Base-by-base conservation (phyloP, 257 asterid genomes). In the Fraxinus cuspidata region DNA sequence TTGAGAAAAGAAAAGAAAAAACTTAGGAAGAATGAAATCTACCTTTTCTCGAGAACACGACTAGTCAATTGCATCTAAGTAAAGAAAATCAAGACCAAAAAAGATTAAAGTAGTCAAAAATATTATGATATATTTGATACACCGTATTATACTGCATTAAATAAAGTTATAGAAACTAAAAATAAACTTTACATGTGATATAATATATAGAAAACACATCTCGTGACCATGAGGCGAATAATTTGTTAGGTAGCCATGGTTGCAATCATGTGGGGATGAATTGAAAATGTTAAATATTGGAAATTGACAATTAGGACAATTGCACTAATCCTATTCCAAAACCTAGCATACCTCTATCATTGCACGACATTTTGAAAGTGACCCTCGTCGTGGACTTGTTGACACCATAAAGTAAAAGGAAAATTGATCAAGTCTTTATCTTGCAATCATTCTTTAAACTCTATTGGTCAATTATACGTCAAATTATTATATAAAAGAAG, bases 351-450 rank as follows among this genome's bases (percentile, higher is more conserved):
- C 7, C 32, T 25, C 34, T 8, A 60, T 60, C 21, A 16, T 35
- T 37, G 29, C 40, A 72, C 74, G 77, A 65, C 74, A 64, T 28
- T 79, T 72, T 28, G 78, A 79, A 37, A 13, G 64, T 75, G 73
- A 75, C 79, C 12, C 29, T 40, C n/a, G 29, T 40, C 44, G n/a
- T 38, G 23, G 66, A 65, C 18, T 29, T 47, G 5, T 40, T n/a
- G 56, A 47, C 65, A 66, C 12, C 3, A 2, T 21, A 8, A 25
- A 51, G 9, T 40, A 38, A 10, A 27, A 34, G 75, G 34, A 51
- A 28, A 37, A 51, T 13, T 28, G 25, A 53, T 37, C 31, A 5
- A 53, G 16, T 74, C 12, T 42, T 29, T 53, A 69, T 66, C 35
- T 34, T 44, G 4, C 4, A 6, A 4, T 37, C 12, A 47, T 64